Evolutionary conservation across 257 asterid genomes (phyloP).

Genomic region (Jacaranda copaia): DNA sequence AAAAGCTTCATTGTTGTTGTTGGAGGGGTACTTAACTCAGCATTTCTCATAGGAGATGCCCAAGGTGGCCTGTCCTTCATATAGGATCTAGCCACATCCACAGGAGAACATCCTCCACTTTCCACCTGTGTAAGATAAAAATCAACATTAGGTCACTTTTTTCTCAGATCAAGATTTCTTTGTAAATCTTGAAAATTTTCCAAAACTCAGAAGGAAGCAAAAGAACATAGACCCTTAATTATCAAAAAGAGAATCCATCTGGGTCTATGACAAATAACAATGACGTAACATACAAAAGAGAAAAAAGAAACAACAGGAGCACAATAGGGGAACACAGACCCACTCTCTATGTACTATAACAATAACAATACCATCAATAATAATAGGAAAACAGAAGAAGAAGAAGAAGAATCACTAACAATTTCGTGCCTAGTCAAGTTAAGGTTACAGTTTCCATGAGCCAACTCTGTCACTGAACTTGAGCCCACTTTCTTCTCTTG

Average conservation of each 20-base stretch:
- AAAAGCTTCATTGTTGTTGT: conserved; percentile 52
- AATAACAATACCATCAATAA: conserved; percentile 25
- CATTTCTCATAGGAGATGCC: conserved; percentile 66
- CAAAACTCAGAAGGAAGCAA: conserved; percentile 20
- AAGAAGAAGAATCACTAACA: conserved; percentile 43
- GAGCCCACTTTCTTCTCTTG: conserved; percentile 67
- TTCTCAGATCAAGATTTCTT: conserved; percentile 30
- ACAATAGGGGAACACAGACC: not conserved
- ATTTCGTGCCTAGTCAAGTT: conserved; percentile 41
- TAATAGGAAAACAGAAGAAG: conserved; percentile 6
- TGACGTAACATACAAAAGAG: not conserved
- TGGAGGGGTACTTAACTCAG: conserved; percentile 61
- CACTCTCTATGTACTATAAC: not conserved
- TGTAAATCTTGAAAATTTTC: conserved; percentile 22
- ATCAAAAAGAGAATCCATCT: conserved; percentile 16
- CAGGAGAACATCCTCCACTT: conserved; percentile 70
- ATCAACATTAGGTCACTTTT: conserved; percentile 28
- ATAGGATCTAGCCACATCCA: conserved; percentile 75
- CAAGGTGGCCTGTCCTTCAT: conserved; percentile 80
- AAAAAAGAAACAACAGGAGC: conserved; percentile 12
- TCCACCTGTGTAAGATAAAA: conserved; percentile 53
- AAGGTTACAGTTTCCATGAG: conserved; percentile 43
- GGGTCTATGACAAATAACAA: conserved; percentile 9
- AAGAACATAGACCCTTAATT: conserved; percentile 8
- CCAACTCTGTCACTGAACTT: conserved; percentile 53